Base-by-base conservation (phyloP, 2,329 filamentous ascomycete species). In the Diaporthe citrichinensis region DNA sequence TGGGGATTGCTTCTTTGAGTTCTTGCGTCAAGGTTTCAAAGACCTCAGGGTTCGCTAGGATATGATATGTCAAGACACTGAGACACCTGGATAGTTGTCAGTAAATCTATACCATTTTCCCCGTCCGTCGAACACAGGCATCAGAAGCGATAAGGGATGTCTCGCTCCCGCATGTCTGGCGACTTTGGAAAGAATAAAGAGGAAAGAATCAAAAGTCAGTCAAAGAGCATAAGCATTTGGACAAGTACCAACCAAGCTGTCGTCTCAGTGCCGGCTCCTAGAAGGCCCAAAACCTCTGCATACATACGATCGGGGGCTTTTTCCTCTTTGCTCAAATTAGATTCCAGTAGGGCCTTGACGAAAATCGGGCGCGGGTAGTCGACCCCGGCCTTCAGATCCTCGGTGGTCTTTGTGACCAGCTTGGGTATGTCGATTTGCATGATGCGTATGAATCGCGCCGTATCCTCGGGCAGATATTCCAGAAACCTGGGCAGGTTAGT, bases 231-330 rank as follows among this genome's bases (percentile, higher is more conserved):
- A 49, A 14, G 17, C 7, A 14, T 15, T 17, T 23, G 14, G 15
- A 17, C 9, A 17, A 51, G 12, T 12, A 68, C 65, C 15, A 3
- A 61, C 71, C 71, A 73, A n/a, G 57, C 51, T 36, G 71, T 65
- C 17, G 71, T 73, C 51, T 73, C 71, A 9, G 71, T 61, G 31
- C 71, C 58, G 9, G 71, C 58, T 23, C 71, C 71, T 20, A 73
- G 44, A 20, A 67, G 20, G 7, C n/a, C 41, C 17, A 67, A 46
- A 15, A 25, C 51, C 34, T 53, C 57, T 41, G 34, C 23, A 49
- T 23, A n/a, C 9, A 73, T 59, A 5, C 44, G 46, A 1, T 73
- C 59, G 12, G 49, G 59, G 2, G 46, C 1, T 7, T 55, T 73
- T 2, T 73, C 59, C 12, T 67, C 44, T 39, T 41, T 20, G 25